These are phyloP conservation scores for Dactylellina cionopaga DNA, from an alignment of 2,329 filamentous ascomycete genomes.

Conservation along the genomic window DNA sequence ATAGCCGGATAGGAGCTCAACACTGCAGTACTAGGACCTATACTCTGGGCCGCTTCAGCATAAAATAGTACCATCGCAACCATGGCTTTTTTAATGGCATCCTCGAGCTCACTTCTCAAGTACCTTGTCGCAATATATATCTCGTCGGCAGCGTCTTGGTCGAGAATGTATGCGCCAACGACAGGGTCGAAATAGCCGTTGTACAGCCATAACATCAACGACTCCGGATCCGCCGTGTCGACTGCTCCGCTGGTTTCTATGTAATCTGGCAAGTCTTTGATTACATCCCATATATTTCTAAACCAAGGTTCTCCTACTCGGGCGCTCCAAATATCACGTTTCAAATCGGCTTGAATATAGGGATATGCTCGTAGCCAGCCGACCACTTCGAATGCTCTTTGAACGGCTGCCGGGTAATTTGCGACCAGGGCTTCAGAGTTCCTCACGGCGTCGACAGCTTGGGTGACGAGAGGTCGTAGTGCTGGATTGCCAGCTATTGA, in stretches of 20 bases:
- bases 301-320: conserved; percentile 7
- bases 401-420: not conserved
- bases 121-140: not conserved
- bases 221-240: not conserved
- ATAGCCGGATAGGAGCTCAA: too few relatives aligned
- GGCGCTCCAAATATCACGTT: conserved; percentile 5
- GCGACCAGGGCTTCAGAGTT: not conserved
- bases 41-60: too few relatives aligned
- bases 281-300: conserved; percentile 10
- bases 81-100: too few relatives aligned
- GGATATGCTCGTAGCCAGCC: not conserved
- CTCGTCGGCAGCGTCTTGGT: not conserved
- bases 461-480: not conserved
- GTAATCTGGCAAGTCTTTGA: conserved; percentile 1
- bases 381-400: not conserved
- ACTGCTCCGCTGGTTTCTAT: not conserved
- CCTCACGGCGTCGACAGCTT: not conserved
- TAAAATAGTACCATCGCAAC: too few relatives aligned
- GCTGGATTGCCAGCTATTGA: not conserved
- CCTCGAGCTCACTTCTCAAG: not conserved
- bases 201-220: conserved; percentile 9
- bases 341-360: not conserved
- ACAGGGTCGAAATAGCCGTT: conserved; percentile 7
- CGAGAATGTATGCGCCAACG: conserved; percentile 11
- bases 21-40: too few relatives aligned